Base-by-base conservation (phyloP, 176 grass and related monocot genomes). In the Triticum urartu region DNA sequence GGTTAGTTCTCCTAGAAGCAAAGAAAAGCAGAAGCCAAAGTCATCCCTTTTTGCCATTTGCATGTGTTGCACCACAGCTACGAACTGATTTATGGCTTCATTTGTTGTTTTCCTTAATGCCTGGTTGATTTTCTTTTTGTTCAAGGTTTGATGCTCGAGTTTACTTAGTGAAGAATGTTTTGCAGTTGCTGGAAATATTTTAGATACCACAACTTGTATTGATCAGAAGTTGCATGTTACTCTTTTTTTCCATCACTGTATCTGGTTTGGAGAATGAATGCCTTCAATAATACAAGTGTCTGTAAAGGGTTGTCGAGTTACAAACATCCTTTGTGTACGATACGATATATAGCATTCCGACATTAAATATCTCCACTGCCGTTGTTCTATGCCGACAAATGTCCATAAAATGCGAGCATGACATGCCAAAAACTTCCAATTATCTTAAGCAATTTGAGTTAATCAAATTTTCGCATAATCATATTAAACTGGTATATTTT, bases 1-100 rank as follows among this genome's bases (percentile, higher is more conserved):
- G 8, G 59, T 79, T 68, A 81, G 81, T 81, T 91, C 80, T 74
- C 81, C 85, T 18, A 80, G 75, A 84, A 87, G 60, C 85, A 91
- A 84, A 84, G 75, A 78, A 22, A 91, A 84, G 15, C 67, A 75
- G 80, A 87, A 84, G 47, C 21, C 75, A 75, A 75, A 61, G 80
- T 36, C 85, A 66, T 91, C 80, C 6, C 3, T 91, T 79, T 80
- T 91, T 81, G 40, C 75, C 60, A 84, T 77, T 26, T 91, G 85
- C 74, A 68, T 91, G 85, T 87, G 89, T 62, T 87, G 89, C 78
- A 43, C 61, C 43, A 80, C 89, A 68, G 9, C 45, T 74, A 75
- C 45, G 13, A 75, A 91, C 60, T 91, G 68, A 91, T 80, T 42
- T 66, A 58, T 79, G 32, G 12, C 12, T 79, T 33, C 30, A 59